Conservation (phyloP, 257 asterid genomes). For the Solanum megistacrolobum region DNA sequence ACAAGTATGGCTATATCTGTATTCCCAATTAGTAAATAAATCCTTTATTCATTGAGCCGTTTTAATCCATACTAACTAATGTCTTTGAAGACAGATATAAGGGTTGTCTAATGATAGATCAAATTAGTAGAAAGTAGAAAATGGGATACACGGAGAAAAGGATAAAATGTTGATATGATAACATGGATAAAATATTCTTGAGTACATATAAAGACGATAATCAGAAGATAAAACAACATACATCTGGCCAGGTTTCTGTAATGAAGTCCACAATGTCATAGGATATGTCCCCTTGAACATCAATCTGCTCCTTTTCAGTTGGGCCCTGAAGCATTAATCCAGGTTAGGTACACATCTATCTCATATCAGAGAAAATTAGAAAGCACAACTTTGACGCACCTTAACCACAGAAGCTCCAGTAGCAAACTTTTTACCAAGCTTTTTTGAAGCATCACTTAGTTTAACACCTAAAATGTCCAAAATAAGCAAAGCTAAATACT, state of each 20-base stretch:
- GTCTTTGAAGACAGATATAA: neutral
- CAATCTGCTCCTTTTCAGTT: constrained; percentile 96
- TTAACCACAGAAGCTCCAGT: constrained; percentile 97
- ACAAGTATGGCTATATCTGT: neutral
- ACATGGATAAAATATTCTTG: neutral
- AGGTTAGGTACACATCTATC: neutral
- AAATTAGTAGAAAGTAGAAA: neutral
- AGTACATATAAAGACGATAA: neutral
- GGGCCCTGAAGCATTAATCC: constrained; percentile 53
- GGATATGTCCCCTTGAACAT: constrained; percentile 97
- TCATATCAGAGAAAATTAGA: neutral
- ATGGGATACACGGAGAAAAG: neutral
- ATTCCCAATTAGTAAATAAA: neutral
- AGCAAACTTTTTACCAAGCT: constrained; percentile 95
- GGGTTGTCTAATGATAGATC: neutral
- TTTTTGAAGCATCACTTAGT: constrained; percentile 92
- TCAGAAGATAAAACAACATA: constrained; percentile 26
- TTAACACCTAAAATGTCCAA: constrained; percentile 57
- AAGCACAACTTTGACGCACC: constrained; percentile 30
- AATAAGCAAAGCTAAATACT: neutral
- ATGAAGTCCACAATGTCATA: constrained; percentile 93
- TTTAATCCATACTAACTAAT: neutral
- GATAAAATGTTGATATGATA: neutral
- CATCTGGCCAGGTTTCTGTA: constrained; percentile 94
- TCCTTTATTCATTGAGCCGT: neutral